Evolutionary conservation across 768 basidiomycete species (phyloP), one percentile per base, ranked within the genome.

Genomic region (Termitomyces sp.): DNA sequence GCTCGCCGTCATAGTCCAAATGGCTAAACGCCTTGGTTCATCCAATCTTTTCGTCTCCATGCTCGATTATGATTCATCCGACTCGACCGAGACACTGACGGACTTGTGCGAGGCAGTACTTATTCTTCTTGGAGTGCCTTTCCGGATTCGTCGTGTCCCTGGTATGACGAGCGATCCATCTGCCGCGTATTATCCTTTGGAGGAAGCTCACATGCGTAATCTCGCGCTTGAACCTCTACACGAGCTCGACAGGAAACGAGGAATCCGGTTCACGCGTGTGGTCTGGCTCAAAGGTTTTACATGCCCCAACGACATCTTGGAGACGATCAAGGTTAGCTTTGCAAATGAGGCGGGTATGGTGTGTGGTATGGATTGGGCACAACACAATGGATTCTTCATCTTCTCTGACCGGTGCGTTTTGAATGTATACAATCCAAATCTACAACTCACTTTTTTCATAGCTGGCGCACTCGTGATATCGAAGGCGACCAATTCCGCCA

Each of bases 321-420:
- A 99, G 72, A 96, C 91, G 22, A 85, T 98, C 67, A 86, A 94
- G 59, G 88, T 98, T 57, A 92, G 89, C 67, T 79, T 89, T 60
- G 81, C 82, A 29, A 99, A 98, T 66, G 84, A 94, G 60, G 97
- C 97, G 3, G 92, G 94, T 0, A 93, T 99, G 92, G 94, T 98
- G 2, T 98, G 97, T 66, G 96, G 95, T n/a, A 98, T 98, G 96
- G 97, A 99, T 66, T 99, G 97, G 97, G 96, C 94, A 11, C 95
- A 99, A 70, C 90, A 94, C 64, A 91, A 94, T 59, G 94, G 94
- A 0, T 89, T 93, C 72, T 99, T 98, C 77, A 94, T 98, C 61
- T 98, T 97, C 73, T 98, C 95, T 16, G 96, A 98, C 70, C 80
- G 96, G 94, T 92, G 60, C 46, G 86, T 69, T 0, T 31, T 23